Percentiles rank a stretch among this genome's conserved stretches.
Evolutionary conservation across 352 stramenopile genomes (phyloP).

Genomic region (Phytophthora quininea): DNA sequence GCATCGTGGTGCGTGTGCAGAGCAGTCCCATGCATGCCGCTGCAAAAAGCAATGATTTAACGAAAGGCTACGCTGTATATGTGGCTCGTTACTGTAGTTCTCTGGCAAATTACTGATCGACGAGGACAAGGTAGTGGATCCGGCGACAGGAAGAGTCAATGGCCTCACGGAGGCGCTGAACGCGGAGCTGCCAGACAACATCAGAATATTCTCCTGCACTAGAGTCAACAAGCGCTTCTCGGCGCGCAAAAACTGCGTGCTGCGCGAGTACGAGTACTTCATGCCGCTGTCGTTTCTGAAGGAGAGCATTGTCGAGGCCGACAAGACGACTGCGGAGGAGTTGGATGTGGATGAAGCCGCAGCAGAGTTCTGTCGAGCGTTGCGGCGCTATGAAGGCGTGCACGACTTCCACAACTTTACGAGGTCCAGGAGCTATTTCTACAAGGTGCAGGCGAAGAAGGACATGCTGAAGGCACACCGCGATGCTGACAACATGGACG

Average conservation of each 20-base stretch:
- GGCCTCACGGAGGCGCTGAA: conserved; percentile 80
- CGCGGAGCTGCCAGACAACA: conserved; percentile 68
- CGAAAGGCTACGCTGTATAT: no score
- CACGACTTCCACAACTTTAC: conserved; percentile 94
- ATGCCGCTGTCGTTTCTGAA: conserved; percentile 82
- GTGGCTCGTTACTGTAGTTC: conserved; percentile 47
- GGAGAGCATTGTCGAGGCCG: conserved; percentile 39
- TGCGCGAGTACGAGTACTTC: conserved; percentile 93
- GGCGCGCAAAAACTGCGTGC: conserved; percentile 85
- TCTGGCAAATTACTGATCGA: conserved; percentile 89
- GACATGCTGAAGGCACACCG: conserved; percentile 26
- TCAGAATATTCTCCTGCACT: conserved; percentile 89
- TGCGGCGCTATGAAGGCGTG: conserved; percentile 83
- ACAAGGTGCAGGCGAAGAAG: conserved; percentile 66
- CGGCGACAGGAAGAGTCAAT: conserved; percentile 53
- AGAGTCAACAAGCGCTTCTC: conserved; percentile 91
- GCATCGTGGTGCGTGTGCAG: conserved; percentile 78
- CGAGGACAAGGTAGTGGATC: conserved; percentile 70
- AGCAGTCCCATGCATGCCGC: background rate
- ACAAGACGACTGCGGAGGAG: conserved; percentile 7
- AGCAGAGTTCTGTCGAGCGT: conserved; percentile 48
- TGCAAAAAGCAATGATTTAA: no score
- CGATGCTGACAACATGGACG: conserved; percentile 11
- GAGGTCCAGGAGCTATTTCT: conserved; percentile 79
- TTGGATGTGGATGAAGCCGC: conserved; percentile 52